phyloP scores from a whole-genome alignment of 1,139 yeast genomes.

The Yamadazyma diospyri region DNA sequence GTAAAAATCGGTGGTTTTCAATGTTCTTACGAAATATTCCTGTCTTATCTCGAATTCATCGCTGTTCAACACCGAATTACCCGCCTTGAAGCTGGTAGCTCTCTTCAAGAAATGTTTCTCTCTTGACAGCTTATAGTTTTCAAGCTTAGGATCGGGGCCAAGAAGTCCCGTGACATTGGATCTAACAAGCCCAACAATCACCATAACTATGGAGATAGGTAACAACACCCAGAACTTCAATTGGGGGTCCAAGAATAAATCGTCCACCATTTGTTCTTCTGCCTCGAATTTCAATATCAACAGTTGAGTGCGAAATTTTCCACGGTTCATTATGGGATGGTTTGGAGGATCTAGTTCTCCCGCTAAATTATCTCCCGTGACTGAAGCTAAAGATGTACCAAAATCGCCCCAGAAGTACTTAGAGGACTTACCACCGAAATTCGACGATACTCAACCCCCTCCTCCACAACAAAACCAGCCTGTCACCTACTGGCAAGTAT shows the following conservation, averaged over 20 bases:
- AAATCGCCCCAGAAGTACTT: constrained; percentile 18
- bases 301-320: constrained; percentile 3
- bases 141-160: constrained; percentile 55
- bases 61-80: constrained; percentile 43
- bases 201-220: constrained; percentile 89
- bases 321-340: constrained; percentile 27
- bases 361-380: constrained; percentile 25
- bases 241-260: constrained; percentile 66
- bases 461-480: constrained; percentile 6
- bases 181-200: constrained; percentile 79
- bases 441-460: constrained; percentile 26
- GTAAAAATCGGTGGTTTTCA: constrained; percentile 50
- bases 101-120: constrained; percentile 62
- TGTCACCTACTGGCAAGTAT: constrained; percentile 25
- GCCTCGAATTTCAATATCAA: not conserved
- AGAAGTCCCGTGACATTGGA: constrained; percentile 63
- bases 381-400: constrained; percentile 18
- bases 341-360: constrained; percentile 23
- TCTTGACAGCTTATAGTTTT: constrained; percentile 49
- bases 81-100: constrained; percentile 50
- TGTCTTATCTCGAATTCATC: constrained; percentile 50
- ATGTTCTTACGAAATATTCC: constrained; percentile 36
- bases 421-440: constrained; percentile 46
- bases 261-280: constrained; percentile 15
- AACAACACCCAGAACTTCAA: constrained; percentile 86